These are phyloP conservation scores for Penicillium coffeae DNA, from an alignment of 495 filamentous ascomycete genomes.

Conservation along the genomic window DNA sequence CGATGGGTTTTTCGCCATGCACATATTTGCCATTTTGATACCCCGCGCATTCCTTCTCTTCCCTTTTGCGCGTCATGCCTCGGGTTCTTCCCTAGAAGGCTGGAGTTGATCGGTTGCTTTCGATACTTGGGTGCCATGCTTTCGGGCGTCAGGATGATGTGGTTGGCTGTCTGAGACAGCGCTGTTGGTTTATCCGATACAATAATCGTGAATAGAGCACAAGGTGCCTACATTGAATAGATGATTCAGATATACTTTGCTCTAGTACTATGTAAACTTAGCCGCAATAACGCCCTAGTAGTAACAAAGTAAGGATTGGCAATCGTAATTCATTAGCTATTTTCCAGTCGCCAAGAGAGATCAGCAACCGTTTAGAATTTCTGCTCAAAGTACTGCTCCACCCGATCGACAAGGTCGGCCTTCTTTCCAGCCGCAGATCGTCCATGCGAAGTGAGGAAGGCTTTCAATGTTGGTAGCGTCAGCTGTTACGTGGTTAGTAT, in stretches of 20 bases:
- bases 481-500: constrained; percentile 34
- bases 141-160: background rate
- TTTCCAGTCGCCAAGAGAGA: background rate
- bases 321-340: background rate
- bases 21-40: constrained; percentile 13
- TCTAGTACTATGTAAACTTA: no score
- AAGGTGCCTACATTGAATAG: background rate
- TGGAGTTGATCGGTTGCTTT: constrained; percentile 3
- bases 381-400: constrained; percentile 72
- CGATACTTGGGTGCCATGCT: background rate
- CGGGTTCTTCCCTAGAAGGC: background rate
- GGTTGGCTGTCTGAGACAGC: background rate
- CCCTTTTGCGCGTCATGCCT: background rate
- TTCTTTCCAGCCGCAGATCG: constrained; percentile 68
- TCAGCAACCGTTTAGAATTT: constrained; percentile 26
- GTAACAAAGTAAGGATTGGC: background rate
- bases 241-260: background rate
- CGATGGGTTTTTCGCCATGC: background rate
- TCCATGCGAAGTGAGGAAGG: constrained; percentile 59
- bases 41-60: constrained; percentile 5
- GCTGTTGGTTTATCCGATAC: background rate
- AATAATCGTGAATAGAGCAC: background rate
- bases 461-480: constrained; percentile 67
- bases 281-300: no score
- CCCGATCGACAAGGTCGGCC: constrained; percentile 68